These are phyloP conservation scores for Chytriomyces sp. DNA, from an alignment of 192 early-diverging fungal species.

Conservation along the genomic window DNA sequence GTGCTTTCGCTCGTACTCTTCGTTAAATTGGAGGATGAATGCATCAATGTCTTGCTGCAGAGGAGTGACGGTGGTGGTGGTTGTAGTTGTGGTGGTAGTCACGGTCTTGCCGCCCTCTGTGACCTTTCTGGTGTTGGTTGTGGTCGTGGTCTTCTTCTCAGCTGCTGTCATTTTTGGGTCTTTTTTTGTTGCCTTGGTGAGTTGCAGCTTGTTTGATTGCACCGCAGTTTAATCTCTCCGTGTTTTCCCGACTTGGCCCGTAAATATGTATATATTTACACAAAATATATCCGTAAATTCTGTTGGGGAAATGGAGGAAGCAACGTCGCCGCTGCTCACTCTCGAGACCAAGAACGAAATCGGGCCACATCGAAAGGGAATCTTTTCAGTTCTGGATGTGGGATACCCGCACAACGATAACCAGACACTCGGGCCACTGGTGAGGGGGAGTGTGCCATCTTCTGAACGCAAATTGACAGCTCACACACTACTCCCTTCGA, in stretches of 20 bases:
- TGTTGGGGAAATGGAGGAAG: too few relatives aligned
- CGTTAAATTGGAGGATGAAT: constrained; percentile 33
- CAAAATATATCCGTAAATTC: too few relatives aligned
- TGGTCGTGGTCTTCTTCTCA: neutral
- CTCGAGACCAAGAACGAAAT: too few relatives aligned
- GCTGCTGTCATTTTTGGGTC: neutral
- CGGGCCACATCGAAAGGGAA: neutral
- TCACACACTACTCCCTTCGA: too few relatives aligned
- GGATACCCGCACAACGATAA: neutral
- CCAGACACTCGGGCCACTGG: neutral
- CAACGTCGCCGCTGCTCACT: too few relatives aligned
- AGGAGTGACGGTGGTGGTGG: neutral
- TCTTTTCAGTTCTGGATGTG: neutral
- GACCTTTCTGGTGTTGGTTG: neutral
- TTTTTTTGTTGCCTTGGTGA: too few relatives aligned
- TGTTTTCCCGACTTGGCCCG: too few relatives aligned
- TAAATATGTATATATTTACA: too few relatives aligned
- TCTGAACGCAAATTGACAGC: too few relatives aligned
- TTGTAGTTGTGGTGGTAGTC: neutral
- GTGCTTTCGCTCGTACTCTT: constrained; percentile 33
- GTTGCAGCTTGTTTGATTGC: too few relatives aligned
- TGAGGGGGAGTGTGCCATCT: too few relatives aligned
- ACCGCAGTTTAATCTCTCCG: too few relatives aligned
- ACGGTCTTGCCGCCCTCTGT: neutral
- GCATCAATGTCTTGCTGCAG: neutral